A percentile compares a stretch with the other conserved stretches of the same genome.
Evolutionary conservation across 805 yeast genomes (phyloP).

Genomic region (Priceomyces haplophilus): DNA sequence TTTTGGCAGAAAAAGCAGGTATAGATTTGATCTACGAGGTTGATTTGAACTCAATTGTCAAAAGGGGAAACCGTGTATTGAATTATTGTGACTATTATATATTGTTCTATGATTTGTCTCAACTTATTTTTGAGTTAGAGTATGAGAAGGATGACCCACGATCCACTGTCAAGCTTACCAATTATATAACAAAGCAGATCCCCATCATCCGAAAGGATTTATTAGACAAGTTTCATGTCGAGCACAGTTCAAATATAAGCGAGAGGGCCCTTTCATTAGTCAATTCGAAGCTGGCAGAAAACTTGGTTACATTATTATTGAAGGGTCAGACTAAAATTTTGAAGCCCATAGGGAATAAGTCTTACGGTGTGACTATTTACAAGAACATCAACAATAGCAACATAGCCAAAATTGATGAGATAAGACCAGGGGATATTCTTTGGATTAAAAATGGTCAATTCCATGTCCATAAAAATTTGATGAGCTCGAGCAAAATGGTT

Average conservation of each 20-base stretch:
- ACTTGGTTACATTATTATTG: slow-evolving; percentile 24
- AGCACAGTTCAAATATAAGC: slow-evolving; percentile 51
- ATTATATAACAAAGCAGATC: slow-evolving; percentile 32
- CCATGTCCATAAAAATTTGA: slow-evolving; percentile 58
- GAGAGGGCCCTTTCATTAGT: slow-evolving; percentile 28
- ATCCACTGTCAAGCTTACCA: slow-evolving; percentile 38
- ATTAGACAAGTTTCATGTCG: slow-evolving; percentile 47
- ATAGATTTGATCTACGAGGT: slow-evolving; percentile 60
- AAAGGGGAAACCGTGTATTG: slow-evolving; percentile 53
- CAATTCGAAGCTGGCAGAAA: slow-evolving; percentile 29
- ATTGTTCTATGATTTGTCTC: slow-evolving; percentile 70
- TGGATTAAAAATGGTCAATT: slow-evolving; percentile 75
- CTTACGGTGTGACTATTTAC: slow-evolving; percentile 74
- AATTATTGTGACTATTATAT: slow-evolving; percentile 65
- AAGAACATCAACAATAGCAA: slow-evolving; percentile 39
- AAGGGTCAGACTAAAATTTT: slow-evolving; percentile 26
- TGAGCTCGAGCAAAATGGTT: slow-evolving; percentile 31
- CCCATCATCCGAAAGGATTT: slow-evolving; percentile 46
- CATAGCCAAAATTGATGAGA: slow-evolving; percentile 54
- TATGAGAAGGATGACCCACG: slow-evolving; percentile 57
- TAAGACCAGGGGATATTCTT: slow-evolving; percentile 81
- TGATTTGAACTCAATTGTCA: slow-evolving; percentile 53
- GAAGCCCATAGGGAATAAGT: slow-evolving; percentile 60
- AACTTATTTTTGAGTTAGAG: slow-evolving; percentile 54
- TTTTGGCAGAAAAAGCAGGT: slow-evolving; percentile 38